Evolutionary conservation across 177 flowering plant genomes (phyloP).

Genomic region (Vitis hybrid): DNA sequence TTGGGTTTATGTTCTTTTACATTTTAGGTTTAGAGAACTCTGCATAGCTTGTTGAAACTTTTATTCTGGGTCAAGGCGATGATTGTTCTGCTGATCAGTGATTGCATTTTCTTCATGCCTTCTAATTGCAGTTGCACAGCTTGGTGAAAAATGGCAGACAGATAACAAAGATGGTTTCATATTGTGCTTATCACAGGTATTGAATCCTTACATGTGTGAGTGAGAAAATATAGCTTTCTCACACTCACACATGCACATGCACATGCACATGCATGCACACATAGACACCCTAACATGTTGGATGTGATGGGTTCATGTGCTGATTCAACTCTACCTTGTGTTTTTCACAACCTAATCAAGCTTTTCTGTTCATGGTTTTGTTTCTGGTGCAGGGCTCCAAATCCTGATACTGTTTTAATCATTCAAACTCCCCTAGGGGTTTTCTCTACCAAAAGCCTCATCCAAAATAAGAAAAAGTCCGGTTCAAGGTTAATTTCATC

Average conservation of each 20-base stretch:
- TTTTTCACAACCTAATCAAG: background rate
- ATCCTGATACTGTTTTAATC: constrained; percentile 67
- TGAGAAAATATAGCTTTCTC: too few species aligned
- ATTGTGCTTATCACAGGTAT: constrained; percentile 74
- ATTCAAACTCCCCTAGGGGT: constrained; percentile 69
- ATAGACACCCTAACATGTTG: too few species aligned
- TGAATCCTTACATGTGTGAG: background rate
- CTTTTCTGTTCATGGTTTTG: background rate
- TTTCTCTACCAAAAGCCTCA: constrained; percentile 61
- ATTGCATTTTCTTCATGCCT: constrained; percentile 7
- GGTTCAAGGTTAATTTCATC: constrained; percentile 76
- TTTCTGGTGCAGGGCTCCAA: constrained; percentile 58
- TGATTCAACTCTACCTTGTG: background rate
- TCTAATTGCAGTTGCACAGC: constrained; percentile 59
- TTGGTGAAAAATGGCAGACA: constrained; percentile 64
- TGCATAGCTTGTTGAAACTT: too few species aligned
- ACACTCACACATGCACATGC: too few species aligned
- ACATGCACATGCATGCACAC: too few species aligned
- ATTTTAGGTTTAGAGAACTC: too few species aligned
- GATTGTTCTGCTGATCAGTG: background rate
- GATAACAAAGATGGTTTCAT: constrained; percentile 69
- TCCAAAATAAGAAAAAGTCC: constrained; percentile 52
- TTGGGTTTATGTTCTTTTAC: too few species aligned
- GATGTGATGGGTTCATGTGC: background rate
- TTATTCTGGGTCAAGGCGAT: background rate